A percentile compares a stretch with the other conserved stretches of the same genome.
These are phyloP conservation scores for Acanthamoeba sp. DNA, from an alignment of 208 protist species.

Conservation along the genomic window DNA sequence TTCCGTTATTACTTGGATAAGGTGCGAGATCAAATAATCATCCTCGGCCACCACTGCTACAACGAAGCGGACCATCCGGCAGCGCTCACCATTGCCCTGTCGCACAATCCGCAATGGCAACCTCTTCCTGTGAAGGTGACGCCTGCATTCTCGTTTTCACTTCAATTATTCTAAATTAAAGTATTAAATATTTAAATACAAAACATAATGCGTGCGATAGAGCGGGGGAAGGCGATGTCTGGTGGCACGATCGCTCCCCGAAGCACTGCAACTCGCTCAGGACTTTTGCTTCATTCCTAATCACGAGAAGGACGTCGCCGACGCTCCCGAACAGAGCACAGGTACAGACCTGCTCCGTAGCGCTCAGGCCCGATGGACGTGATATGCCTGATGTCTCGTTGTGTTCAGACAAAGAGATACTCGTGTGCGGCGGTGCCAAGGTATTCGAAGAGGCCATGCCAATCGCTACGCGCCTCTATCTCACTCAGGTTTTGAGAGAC, in stretches of 20 bases:
- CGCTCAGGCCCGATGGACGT: no score
- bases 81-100: constrained; percentile 52
- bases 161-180: no score
- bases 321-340: no score
- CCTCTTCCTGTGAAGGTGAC: neutral
- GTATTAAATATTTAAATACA: no score
- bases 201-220: neutral
- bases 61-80: constrained; percentile 15
- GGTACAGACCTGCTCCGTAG: no score
- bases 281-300: neutral
- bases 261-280: constrained; percentile 33
- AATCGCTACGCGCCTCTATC: constrained; percentile 13
- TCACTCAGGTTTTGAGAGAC: constrained; percentile 25
- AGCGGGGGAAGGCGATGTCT: constrained; percentile 19
- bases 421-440: neutral
- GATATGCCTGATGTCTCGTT: neutral
- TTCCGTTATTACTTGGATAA: constrained; percentile 26
- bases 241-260: constrained; percentile 47
- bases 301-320: neutral
- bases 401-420: constrained; percentile 8
- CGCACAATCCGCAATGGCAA: neutral
- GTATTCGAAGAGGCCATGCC: constrained; percentile 60
- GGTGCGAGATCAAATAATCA: constrained; percentile 1
- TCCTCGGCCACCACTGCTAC: constrained; percentile 49
- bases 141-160: neutral